phyloP scores from a whole-genome alignment of 257 asterid genomes.

The Solanum dulcamara region DNA sequence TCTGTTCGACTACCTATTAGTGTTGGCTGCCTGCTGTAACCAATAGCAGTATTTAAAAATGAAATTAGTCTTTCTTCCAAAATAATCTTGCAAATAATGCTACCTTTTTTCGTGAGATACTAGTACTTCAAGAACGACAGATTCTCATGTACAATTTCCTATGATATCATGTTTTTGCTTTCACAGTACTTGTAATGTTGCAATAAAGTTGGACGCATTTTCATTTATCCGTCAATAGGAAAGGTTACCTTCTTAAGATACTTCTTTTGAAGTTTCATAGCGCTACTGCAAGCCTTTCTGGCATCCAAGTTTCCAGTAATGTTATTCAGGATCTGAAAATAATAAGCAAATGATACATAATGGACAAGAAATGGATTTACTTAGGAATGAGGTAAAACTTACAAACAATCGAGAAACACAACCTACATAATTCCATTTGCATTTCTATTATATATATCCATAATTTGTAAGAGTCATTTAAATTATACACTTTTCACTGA shows the following conservation, averaged over 20 bases:
- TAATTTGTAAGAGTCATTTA: not conserved
- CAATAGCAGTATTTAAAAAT: not conserved
- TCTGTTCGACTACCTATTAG: not conserved
- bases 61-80: not conserved
- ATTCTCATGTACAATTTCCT: not conserved
- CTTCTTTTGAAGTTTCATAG: constrained; percentile 83
- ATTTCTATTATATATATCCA: not conserved
- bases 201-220: not conserved
- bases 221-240: not conserved
- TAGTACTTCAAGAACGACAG: not conserved
- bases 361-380: not conserved
- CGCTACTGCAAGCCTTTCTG: constrained; percentile 58
- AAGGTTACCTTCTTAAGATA: constrained; percentile 54
- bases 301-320: constrained; percentile 78
- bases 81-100: not conserved
- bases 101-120: not conserved
- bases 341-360: not conserved
- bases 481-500: not conserved
- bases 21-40: not conserved
- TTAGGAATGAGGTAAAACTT: not conserved
- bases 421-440: not conserved
- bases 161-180: not conserved
- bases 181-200: not conserved
- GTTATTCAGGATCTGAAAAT: constrained; percentile 60
- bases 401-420: not conserved